Evolutionary conservation across 2,329 filamentous ascomycete species (phyloP), one percentile per base, ranked within the genome.

Genomic region (Phoma sp.): DNA sequence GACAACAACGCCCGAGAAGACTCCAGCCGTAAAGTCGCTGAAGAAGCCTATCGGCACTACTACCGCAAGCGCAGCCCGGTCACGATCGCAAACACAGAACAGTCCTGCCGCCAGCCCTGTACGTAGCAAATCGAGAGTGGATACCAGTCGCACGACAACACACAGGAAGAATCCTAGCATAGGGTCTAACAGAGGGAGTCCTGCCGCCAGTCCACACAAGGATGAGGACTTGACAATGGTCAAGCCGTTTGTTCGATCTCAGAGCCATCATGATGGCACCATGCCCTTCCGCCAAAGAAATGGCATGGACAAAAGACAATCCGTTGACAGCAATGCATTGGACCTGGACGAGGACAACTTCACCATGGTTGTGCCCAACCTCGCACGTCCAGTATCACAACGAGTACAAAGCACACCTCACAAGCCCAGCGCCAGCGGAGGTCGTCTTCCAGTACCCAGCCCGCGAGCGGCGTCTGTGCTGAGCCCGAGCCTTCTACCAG

Each of bases 281-380:
- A 67, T 66, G 50, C 71, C 61, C 46, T 76, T 71, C 59, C 68
- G 63, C 48, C 69, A 76, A 51, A 67, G 77, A 40, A 72, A 75
- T 25, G 74, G 68, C 2, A 55, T 77, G 22, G 75, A 75, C 18
- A 72, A 74, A 55, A 74, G 74, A 9, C 67, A 67, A 33, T 71
- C 71, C 22, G 69, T 77, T 29, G 79, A 80, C 49, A 75, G 69
- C 50, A 74, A 68, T 14, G 57, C 61, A 18, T 50, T 70, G 59
- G 57, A 76, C 69, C 7, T 72, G 24, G 71, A 67, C 11, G 78
- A 78, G 13, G 79, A 80, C 29, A 78, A 78, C 47, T 81, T 82
- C 58, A 82, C 79, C 3, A 80, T 82, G 76, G 78, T 82, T 11
- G 70, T 83, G 38, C 80, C 80, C 3, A 77, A 59, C 25, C 67